Conservation (phyloP, 1,284 basidiomycete genomes). For the Trichosporon asahii region DNA sequence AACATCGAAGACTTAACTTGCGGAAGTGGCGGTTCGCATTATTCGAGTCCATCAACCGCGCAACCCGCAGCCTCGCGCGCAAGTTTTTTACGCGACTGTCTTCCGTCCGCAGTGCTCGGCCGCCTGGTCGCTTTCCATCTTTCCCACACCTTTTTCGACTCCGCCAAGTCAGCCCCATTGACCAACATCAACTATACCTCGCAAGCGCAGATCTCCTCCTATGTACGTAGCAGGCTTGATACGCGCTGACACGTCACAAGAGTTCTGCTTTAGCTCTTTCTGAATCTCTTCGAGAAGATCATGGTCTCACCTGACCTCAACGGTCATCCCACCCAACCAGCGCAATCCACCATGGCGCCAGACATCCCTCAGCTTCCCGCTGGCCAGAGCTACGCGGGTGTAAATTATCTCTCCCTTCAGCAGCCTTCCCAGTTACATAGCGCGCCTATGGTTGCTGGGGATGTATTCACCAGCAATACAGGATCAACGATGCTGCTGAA, state of each 20-base stretch:
- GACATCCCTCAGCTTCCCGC: background rate
- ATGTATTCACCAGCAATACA: conserved; percentile 27
- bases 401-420: conserved; percentile 21
- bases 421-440: conserved; percentile 1
- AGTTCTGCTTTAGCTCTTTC: background rate
- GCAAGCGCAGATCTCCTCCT: background rate
- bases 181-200: background rate
- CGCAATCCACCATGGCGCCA: background rate
- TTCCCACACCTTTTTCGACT: background rate
- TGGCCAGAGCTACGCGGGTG: conserved; percentile 10
- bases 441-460: conserved; percentile 36
- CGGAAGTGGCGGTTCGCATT: background rate
- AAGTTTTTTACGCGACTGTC: conserved; percentile 7
- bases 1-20: background rate
- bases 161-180: background rate
- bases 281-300: background rate
- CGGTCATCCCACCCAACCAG: background rate
- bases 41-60: background rate
- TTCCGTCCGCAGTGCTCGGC: background rate
- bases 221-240: background rate
- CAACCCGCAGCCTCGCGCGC: background rate
- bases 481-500: background rate
- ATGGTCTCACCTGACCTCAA: conserved; percentile 21
- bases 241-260: background rate
- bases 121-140: background rate